Evolutionary conservation across 139 green algal species (phyloP).

Genomic region (Parachlorella kessleri): DNA sequence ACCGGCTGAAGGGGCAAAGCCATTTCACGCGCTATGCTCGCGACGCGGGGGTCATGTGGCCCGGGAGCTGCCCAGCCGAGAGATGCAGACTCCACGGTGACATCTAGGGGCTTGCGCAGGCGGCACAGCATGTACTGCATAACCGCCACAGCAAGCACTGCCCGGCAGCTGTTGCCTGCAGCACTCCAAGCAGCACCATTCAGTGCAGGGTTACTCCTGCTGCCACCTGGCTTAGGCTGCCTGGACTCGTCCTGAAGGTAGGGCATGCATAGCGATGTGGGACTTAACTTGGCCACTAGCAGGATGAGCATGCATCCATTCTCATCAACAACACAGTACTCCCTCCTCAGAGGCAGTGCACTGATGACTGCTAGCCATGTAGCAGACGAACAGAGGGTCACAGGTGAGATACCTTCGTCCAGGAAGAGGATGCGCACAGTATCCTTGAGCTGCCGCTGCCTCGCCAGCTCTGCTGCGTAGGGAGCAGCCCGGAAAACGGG

Average conservation of each 20-base stretch:
- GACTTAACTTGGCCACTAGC: too few species aligned
- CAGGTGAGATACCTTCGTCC: constrained; percentile 5
- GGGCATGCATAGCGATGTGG: too few species aligned
- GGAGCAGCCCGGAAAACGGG: background rate
- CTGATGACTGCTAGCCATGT: too few species aligned
- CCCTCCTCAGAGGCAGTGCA: too few species aligned
- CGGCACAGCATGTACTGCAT: background rate
- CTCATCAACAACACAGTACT: too few species aligned
- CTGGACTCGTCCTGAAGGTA: too few species aligned
- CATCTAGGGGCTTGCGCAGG: background rate
- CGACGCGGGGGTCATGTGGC: background rate
- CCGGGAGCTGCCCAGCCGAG: background rate
- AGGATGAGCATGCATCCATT: too few species aligned
- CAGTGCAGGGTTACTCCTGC: too few species aligned
- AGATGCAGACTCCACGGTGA: background rate
- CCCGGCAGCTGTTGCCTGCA: background rate
- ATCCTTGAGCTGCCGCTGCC: background rate
- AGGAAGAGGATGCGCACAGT: background rate
- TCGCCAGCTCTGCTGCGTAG: background rate
- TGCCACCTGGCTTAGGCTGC: too few species aligned
- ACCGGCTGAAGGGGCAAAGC: background rate
- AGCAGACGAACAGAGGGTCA: too few species aligned
- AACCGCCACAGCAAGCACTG: background rate
- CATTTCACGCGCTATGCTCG: background rate
- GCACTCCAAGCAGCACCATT: too few species aligned